Evolutionary conservation across 2,329 filamentous ascomycete species (phyloP).

Genomic region (Fusarium nelsonii): DNA sequence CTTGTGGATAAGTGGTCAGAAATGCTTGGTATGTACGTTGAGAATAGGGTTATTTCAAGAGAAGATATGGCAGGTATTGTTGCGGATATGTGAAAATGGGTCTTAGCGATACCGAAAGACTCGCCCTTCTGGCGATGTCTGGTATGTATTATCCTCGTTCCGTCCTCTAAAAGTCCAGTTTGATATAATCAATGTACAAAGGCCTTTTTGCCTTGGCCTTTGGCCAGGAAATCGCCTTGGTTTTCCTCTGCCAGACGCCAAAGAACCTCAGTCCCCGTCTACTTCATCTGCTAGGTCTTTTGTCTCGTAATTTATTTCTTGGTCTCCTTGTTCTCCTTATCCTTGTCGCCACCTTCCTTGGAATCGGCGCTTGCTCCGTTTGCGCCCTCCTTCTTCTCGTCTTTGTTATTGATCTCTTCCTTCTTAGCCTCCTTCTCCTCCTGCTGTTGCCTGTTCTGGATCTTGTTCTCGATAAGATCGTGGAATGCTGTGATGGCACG

Average conservation of each 20-base stretch:
- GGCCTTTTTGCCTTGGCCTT: constrained; percentile 40
- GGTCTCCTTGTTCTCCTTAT: constrained; percentile 69
- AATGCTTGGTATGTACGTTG: constrained; percentile 68
- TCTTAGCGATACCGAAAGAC: constrained; percentile 11
- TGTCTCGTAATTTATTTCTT: constrained; percentile 52
- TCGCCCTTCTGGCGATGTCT: constrained; percentile 15
- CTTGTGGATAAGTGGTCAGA: constrained; percentile 74
- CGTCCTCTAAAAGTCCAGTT: constrained; percentile 46
- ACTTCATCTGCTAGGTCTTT: constrained; percentile 31
- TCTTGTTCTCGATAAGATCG: constrained; percentile 99
- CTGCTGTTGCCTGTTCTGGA: constrained; percentile 96
- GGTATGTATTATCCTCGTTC: constrained; percentile 43
- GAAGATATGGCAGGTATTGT: constrained; percentile 82
- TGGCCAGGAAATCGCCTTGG: constrained; percentile 35
- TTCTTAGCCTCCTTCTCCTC: constrained; percentile 95
- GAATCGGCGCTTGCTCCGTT: constrained; percentile 57
- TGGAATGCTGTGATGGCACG: constrained; percentile 98
- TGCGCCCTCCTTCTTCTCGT: constrained; percentile 67
- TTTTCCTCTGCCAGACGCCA: constrained; percentile 44
- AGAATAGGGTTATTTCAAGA: constrained; percentile 64
- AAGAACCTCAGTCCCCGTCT: constrained; percentile 38
- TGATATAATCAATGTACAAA: constrained; percentile 51
- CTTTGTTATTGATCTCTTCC: constrained; percentile 72
- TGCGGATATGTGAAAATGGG: constrained; percentile 53
- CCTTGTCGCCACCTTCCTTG: constrained; percentile 66